These are phyloP conservation scores for Cyberlindnera maclurae DNA, from an alignment of 805 yeast genomes.

Conservation along the genomic window DNA sequence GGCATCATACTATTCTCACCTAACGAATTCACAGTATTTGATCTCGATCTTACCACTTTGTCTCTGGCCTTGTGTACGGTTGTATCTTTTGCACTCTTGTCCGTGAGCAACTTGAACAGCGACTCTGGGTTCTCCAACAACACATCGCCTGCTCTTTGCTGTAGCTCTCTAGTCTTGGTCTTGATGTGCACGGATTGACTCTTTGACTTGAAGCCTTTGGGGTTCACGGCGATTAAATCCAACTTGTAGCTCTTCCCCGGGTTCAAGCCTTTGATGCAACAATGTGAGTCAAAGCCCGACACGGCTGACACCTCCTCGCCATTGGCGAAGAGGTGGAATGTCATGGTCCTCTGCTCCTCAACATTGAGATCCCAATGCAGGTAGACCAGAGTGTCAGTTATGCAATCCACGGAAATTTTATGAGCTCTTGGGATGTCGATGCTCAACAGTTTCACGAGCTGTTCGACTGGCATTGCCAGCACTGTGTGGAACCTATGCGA, in stretches of 20 bases:
- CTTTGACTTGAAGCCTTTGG: constrained; percentile 33
- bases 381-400: constrained; percentile 37
- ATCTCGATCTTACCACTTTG: constrained; percentile 24
- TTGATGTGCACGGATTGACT: constrained; percentile 35
- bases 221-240: constrained; percentile 36
- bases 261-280: constrained; percentile 26
- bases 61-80: constrained; percentile 19
- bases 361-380: constrained; percentile 45
- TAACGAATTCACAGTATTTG: constrained; percentile 27
- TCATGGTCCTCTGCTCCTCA: constrained; percentile 27
- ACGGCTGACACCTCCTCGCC: constrained; percentile 30
- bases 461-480: constrained; percentile 35
- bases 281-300: constrained; percentile 30
- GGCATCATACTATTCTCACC: constrained; percentile 7
- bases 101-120: constrained; percentile 28
- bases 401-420: constrained; percentile 45
- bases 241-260: constrained; percentile 34
- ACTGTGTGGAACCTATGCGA: constrained; percentile 15
- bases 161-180: constrained; percentile 26
- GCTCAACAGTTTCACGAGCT: constrained; percentile 38
- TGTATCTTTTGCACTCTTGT: constrained; percentile 24
- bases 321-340: constrained; percentile 32
- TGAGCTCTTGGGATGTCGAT: constrained; percentile 53
- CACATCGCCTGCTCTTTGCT: constrained; percentile 14
- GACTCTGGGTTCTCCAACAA: constrained; percentile 33